Conservation (phyloP, 805 yeast species). For the Lachancea quebecensis region DNA sequence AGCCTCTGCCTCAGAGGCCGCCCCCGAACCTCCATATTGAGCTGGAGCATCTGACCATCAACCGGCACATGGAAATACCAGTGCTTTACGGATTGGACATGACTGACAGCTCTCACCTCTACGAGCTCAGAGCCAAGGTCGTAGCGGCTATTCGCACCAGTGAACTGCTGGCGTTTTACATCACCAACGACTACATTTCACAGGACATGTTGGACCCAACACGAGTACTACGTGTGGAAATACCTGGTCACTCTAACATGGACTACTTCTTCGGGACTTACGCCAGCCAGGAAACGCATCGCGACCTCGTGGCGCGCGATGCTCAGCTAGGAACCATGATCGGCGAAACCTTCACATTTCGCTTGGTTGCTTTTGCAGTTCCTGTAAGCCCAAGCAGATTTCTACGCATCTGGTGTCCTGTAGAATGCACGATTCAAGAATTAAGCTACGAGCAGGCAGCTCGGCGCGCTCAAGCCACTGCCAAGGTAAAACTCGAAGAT, state of each 20-base stretch:
- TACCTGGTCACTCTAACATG: slow-evolving; percentile 12
- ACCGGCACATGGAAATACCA: slow-evolving; percentile 2
- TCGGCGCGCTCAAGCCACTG: neutral
- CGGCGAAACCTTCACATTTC: slow-evolving; percentile 2
- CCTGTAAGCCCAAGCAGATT: slow-evolving; percentile 3
- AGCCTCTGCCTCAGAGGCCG: neutral
- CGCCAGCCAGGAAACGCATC: neutral
- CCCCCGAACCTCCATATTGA: slow-evolving; percentile 1
- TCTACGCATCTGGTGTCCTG: slow-evolving; percentile 19
- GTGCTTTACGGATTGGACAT: neutral
- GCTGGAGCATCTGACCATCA: neutral
- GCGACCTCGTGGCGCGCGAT: neutral
- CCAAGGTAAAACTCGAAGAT: slow-evolving; percentile 1
- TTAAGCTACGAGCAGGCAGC: slow-evolving; percentile 10
- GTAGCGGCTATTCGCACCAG: slow-evolving; percentile 1
- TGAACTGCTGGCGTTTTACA: slow-evolving; percentile 5
- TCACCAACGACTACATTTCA: slow-evolving; percentile 12
- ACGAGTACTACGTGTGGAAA: slow-evolving; percentile 13
- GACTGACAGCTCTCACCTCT: neutral
- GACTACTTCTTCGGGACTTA: slow-evolving; percentile 11
- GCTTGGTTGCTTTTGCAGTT: neutral
- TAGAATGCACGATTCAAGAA: slow-evolving; percentile 20
- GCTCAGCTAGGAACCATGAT: neutral
- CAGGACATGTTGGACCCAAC: slow-evolving; percentile 14
- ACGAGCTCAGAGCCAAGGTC: slow-evolving; percentile 4